phyloP scores from a whole-genome alignment of 1,284 basidiomycete genomes.

The Apiotrichum porosum region DNA sequence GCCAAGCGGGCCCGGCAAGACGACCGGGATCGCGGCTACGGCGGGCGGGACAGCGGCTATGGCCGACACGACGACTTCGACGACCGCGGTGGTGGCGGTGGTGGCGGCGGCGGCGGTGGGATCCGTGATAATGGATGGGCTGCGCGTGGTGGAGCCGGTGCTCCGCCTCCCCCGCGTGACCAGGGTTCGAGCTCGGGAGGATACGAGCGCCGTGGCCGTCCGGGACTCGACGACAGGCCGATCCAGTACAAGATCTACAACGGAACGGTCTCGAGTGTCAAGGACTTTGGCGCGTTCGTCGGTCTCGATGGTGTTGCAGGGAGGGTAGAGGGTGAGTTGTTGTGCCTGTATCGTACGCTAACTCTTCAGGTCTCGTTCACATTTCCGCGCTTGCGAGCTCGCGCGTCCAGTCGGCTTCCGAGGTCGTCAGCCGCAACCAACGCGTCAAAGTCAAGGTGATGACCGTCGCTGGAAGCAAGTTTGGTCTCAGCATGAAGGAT shows the following conservation, averaged over 20 bases:
- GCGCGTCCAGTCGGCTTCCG: slow-evolving; percentile 78
- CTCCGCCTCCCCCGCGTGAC: slow-evolving; percentile 4
- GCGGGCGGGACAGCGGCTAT: slow-evolving; percentile 42
- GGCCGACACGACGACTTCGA: slow-evolving; percentile 41
- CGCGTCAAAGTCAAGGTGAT: slow-evolving; percentile 92
- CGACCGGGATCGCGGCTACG: slow-evolving; percentile 26
- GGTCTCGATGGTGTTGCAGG: slow-evolving; percentile 79
- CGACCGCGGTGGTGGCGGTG: slow-evolving; percentile 42
- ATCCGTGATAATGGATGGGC: slow-evolving; percentile 16
- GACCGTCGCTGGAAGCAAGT: slow-evolving; percentile 74
- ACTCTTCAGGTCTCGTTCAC: slow-evolving; percentile 78
- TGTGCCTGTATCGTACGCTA: not conserved
- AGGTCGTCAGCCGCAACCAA: slow-evolving; percentile 79
- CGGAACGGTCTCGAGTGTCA: slow-evolving; percentile 77
- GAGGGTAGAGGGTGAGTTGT: slow-evolving; percentile 71
- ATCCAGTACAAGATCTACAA: slow-evolving; percentile 92
- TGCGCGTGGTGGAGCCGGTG: slow-evolving; percentile 10
- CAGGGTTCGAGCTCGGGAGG: slow-evolving; percentile 9
- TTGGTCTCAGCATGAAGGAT: slow-evolving; percentile 93
- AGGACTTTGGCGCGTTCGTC: slow-evolving; percentile 95
- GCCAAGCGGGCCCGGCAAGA: slow-evolving; percentile 48
- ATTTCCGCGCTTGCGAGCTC: slow-evolving; percentile 80
- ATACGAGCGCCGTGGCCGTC: slow-evolving; percentile 31
- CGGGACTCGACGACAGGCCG: slow-evolving; percentile 69
- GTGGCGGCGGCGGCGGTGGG: slow-evolving; percentile 3